These are phyloP conservation scores for Fusarium pseudoanthophilum DNA, from an alignment of 2,329 filamentous ascomycete species.

Conservation along the genomic window DNA sequence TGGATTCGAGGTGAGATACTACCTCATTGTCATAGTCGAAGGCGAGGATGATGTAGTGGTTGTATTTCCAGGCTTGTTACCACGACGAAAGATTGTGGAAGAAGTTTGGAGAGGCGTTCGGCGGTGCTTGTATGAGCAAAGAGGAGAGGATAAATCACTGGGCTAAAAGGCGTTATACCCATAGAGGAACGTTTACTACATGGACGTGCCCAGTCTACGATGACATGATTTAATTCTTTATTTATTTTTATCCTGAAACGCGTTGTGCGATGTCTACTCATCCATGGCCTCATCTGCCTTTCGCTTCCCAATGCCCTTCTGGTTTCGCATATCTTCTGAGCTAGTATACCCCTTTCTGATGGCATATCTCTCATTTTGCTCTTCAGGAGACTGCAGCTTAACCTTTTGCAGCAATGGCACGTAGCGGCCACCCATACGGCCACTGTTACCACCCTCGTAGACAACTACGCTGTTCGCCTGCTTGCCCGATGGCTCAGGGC, in stretches of 20 bases:
- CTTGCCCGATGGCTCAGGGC: conserved; percentile 24
- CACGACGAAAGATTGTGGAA: conserved; percentile 79
- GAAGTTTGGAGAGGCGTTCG: conserved; percentile 89
- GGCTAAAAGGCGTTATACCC: conserved; percentile 18
- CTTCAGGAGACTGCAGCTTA: conserved; percentile 60
- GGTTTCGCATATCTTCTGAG: conserved; percentile 59
- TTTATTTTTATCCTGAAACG: conserved; percentile 9
- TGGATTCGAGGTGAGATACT: conserved; percentile 90
- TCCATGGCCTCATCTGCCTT: conserved; percentile 40
- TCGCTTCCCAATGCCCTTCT: conserved; percentile 48
- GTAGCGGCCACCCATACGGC: conserved; percentile 64
- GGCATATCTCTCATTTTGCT: conserved; percentile 71
- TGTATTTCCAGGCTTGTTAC: conserved; percentile 88
- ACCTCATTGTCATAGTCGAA: conserved; percentile 89
- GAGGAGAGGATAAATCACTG: conserved; percentile 48
- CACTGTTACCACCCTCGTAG: conserved; percentile 68
- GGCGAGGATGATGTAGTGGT: conserved; percentile 90
- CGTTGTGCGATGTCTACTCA: conserved; percentile 30
- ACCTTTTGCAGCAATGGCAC: conserved; percentile 64
- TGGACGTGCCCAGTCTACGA: conserved; percentile 4
- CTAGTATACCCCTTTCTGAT: conserved; percentile 66
- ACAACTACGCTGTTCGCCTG: conserved; percentile 46
- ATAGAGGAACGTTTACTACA: conserved; percentile 2
- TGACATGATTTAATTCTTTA: not conserved
- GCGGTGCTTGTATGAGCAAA: conserved; percentile 77